A percentile compares a stretch with the other conserved stretches of the same genome.
Evolutionary conservation across 768 basidiomycete species (phyloP).

Genomic region (Suillus luteus): DNA sequence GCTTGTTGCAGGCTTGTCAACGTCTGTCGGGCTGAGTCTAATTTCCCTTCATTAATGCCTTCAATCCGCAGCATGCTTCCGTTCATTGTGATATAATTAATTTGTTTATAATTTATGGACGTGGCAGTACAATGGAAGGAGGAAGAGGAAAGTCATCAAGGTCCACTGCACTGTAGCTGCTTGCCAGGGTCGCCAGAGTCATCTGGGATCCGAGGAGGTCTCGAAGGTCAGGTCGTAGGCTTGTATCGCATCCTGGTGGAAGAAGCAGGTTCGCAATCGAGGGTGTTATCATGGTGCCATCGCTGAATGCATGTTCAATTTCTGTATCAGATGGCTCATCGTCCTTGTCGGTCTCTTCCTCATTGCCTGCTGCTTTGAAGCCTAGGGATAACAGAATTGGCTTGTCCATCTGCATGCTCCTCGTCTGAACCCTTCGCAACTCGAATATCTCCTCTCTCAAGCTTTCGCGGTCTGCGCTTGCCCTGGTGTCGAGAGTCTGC

Average conservation of each 20-base stretch:
- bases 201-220: conserved; percentile 16
- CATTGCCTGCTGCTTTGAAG: conserved; percentile 15
- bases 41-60: conserved; percentile 1
- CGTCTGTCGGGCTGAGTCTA: not conserved
- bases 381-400: conserved; percentile 43
- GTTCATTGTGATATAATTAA: not conserved
- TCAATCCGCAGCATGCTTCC: not conserved
- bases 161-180: conserved; percentile 43
- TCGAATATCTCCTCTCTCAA: conserved; percentile 41
- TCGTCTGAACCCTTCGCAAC: conserved; percentile 48
- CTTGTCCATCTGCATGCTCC: conserved; percentile 52
- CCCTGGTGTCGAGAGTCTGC: conserved; percentile 11
- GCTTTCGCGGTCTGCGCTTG: conserved; percentile 23
- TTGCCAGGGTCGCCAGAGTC: conserved; percentile 32
- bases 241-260: not conserved
- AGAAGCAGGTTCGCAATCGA: not conserved
- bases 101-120: conserved; percentile 3
- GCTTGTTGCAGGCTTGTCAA: conserved; percentile 1
- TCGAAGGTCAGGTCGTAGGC: not conserved
- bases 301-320: not conserved
- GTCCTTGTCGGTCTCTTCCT: conserved; percentile 1
- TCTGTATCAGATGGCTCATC: conserved; percentile 20
- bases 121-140: conserved; percentile 27
- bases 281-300: not conserved
- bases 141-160: conserved; percentile 51